Evolutionary conservation across 2,329 filamentous ascomycete genomes (phyloP).

Genomic region (Arachnomyces sp.): DNA sequence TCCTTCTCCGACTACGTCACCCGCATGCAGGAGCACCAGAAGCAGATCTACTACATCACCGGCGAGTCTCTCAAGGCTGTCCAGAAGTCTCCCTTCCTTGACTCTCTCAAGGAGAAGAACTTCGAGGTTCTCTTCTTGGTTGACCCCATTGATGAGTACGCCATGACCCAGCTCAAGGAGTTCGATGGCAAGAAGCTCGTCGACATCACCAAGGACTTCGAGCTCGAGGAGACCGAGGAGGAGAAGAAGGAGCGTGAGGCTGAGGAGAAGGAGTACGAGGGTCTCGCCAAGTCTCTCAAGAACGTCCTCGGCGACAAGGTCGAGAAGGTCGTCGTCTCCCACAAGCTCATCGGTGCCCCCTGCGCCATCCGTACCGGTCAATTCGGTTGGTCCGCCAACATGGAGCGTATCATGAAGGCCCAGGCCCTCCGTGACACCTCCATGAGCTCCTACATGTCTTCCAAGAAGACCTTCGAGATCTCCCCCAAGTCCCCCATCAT

Average conservation of each 20-base stretch:
- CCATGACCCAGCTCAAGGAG: conserved; percentile 99
- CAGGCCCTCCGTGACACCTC: conserved; percentile 99
- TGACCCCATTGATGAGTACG: conserved; percentile 98
- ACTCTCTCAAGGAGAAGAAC: conserved; percentile 96
- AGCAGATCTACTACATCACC: conserved; percentile 99
- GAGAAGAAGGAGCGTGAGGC: conserved; percentile 94
- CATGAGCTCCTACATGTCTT: conserved; percentile 99
- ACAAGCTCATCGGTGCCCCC: conserved; percentile 91
- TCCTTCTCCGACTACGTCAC: conserved; percentile 97
- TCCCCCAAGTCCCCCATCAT: conserved; percentile 97
- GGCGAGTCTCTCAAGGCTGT: conserved; percentile 99
- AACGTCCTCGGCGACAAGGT: conserved; percentile 99
- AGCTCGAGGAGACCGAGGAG: conserved; percentile 98
- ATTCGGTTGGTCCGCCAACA: conserved; percentile 99
- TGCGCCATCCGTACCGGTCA: conserved; percentile 99
- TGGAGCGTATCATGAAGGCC: conserved; percentile 99
- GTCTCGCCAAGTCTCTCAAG: conserved; percentile 93
- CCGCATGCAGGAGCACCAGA: conserved; percentile 99
- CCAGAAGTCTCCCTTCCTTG: conserved; percentile 95
- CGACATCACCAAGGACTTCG: conserved; percentile 99
- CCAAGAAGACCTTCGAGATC: conserved; percentile 99
- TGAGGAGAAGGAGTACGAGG: conserved; percentile 97
- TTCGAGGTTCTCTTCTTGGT: conserved; percentile 99
- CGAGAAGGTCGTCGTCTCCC: conserved; percentile 98
- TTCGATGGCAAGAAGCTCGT: conserved; percentile 99